Percentiles rank a stretch among this genome's conserved stretches.
phyloP scores from a whole-genome alignment of 768 basidiomycete species.

The Hericium alpestre region DNA sequence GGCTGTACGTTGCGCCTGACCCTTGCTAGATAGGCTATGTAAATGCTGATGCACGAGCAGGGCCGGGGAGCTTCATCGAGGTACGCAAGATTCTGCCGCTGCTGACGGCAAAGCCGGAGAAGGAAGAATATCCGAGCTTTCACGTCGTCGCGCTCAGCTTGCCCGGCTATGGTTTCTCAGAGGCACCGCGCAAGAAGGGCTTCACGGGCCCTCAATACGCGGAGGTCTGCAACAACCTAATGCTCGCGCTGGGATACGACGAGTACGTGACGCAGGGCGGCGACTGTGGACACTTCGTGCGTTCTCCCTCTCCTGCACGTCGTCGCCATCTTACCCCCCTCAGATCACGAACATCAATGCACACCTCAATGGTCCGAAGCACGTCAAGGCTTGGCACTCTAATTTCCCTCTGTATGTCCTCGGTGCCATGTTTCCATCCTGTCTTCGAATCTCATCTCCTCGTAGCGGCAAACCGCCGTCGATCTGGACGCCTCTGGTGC shows the following conservation, averaged over 20 bases:
- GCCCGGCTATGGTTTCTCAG: constrained; percentile 55
- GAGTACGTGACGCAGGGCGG: constrained; percentile 36
- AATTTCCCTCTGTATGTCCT: constrained; percentile 20
- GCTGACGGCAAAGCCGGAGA: constrained; percentile 24
- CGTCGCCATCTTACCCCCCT: too few species aligned
- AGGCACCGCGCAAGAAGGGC: constrained; percentile 41
- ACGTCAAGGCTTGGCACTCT: constrained; percentile 25
- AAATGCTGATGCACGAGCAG: constrained; percentile 23
- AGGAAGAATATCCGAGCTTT: constrained; percentile 40
- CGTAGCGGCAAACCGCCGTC: neutral
- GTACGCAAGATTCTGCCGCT: constrained; percentile 46
- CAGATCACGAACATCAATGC: constrained; percentile 21
- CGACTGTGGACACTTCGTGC: constrained; percentile 34
- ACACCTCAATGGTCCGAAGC: constrained; percentile 16
- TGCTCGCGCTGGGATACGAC: constrained; percentile 18
- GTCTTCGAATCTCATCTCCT: neutral
- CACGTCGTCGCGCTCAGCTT: constrained; percentile 51
- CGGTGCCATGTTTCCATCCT: neutral
- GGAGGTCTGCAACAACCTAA: constrained; percentile 24
- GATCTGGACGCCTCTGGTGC: constrained; percentile 14
- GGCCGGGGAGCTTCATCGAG: constrained; percentile 56
- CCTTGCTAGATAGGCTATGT: constrained; percentile 17
- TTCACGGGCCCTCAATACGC: constrained; percentile 43
- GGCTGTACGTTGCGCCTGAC: constrained; percentile 19
- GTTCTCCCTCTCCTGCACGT: neutral